These are phyloP conservation scores for Inga laurina DNA, from an alignment of 306 rosid species.

Conservation along the genomic window DNA sequence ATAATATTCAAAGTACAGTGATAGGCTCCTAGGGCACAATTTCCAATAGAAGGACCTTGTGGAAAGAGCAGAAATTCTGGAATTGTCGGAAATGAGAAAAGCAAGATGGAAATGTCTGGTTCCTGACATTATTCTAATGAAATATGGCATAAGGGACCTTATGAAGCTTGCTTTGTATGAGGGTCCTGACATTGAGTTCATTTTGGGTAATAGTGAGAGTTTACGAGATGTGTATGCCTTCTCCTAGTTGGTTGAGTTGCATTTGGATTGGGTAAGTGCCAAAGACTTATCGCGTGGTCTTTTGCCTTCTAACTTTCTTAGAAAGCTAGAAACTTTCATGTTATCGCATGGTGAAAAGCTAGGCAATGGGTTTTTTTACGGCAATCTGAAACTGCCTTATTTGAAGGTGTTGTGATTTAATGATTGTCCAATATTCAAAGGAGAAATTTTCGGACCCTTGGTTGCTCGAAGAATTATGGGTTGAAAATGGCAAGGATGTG, in stretches of 20 bases:
- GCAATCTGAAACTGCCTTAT: neutral
- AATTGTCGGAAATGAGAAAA: neutral
- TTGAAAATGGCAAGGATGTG: too few species aligned
- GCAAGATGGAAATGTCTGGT: slow-evolving; percentile 21
- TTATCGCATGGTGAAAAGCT: neutral
- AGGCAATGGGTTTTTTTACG: neutral
- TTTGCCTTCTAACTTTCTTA: neutral
- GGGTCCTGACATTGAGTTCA: neutral
- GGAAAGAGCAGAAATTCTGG: slow-evolving; percentile 15
- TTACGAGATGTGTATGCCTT: neutral
- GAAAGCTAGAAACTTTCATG: neutral
- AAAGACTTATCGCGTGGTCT: neutral
- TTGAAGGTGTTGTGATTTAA: neutral
- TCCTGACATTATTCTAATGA: slow-evolving; percentile 19
- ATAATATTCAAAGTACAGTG: neutral
- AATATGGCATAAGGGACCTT: slow-evolving; percentile 4
- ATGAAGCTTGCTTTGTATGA: neutral
- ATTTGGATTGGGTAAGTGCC: neutral
- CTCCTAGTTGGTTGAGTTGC: neutral
- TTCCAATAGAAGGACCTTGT: neutral
- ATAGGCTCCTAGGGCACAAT: too few species aligned
- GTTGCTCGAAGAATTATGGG: too few species aligned
- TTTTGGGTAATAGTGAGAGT: too few species aligned
- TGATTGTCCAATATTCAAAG: neutral
- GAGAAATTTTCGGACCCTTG: too few species aligned